Evolutionary conservation across 148 eudicot genomes (phyloP).

Genomic region (Rhododendron vialii): DNA sequence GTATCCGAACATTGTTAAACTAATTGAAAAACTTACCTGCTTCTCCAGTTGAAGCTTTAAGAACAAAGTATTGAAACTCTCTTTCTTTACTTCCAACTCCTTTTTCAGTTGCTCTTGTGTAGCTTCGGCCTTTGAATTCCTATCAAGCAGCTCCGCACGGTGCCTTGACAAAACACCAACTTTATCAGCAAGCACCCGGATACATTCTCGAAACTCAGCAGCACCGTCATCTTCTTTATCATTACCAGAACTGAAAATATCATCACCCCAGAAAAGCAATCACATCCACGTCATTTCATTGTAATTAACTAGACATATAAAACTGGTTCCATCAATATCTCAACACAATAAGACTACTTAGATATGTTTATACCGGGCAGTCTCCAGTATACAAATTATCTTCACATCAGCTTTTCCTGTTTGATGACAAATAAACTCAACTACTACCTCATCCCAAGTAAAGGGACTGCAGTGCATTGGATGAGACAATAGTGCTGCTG

Average conservation of each 20-base stretch:
- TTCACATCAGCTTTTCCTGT: not conserved
- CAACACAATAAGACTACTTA: not conserved
- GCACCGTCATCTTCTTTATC: constrained; percentile 68
- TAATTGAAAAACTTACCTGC: constrained; percentile 45
- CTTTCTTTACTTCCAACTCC: constrained; percentile 87
- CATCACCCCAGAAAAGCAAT: not conserved
- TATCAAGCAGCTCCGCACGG: constrained; percentile 78
- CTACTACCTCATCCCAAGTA: not conserved
- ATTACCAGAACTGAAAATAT: constrained; percentile 44
- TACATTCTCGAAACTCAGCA: constrained; percentile 69
- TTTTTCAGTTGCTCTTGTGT: constrained; percentile 53
- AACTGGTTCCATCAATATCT: not conserved
- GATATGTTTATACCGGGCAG: not conserved
- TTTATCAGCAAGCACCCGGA: constrained; percentile 71
- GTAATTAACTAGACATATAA: not conserved
- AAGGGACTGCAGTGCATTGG: not conserved
- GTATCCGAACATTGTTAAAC: not conserved
- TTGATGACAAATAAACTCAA: not conserved
- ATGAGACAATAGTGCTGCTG: not conserved
- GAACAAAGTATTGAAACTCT: constrained; percentile 65
- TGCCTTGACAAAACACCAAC: constrained; percentile 77
- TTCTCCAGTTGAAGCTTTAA: constrained; percentile 85
- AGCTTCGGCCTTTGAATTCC: constrained; percentile 62
- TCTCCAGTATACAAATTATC: not conserved
- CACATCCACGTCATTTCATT: not conserved